These are phyloP conservation scores for Wickerhamomyces queroliae DNA, from an alignment of 805 yeast genomes.

Conservation along the genomic window DNA sequence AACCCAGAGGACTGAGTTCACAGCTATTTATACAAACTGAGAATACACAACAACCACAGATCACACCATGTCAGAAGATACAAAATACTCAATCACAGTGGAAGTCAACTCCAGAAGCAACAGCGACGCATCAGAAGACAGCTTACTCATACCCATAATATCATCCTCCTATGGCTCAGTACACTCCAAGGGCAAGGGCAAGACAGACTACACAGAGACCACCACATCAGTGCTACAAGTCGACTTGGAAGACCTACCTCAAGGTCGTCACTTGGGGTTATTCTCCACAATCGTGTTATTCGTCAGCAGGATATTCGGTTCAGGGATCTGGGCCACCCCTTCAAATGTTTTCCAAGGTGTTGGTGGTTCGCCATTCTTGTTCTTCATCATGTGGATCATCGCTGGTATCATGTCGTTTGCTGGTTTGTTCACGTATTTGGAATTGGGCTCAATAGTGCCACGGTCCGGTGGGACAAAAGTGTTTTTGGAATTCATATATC, in stretches of 20 bases:
- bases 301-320: slow-evolving; percentile 66
- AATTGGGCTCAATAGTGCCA: slow-evolving; percentile 66
- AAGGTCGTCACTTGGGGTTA: slow-evolving; percentile 69
- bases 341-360: slow-evolving; percentile 59
- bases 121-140: slow-evolving; percentile 14
- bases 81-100: slow-evolving; percentile 10
- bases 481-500: slow-evolving; percentile 62
- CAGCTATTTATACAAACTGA: not conserved
- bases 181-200: too few relatives aligned
- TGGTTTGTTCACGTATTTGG: slow-evolving; percentile 62
- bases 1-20: not conserved
- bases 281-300: slow-evolving; percentile 61
- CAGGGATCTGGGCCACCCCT: slow-evolving; percentile 74
- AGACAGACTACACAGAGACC: not conserved
- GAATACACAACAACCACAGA: not conserved
- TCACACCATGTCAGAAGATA: not conserved
- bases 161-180: slow-evolving; percentile 4
- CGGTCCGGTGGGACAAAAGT: slow-evolving; percentile 74
- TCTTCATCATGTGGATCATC: slow-evolving; percentile 56
- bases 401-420: slow-evolving; percentile 60
- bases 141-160: slow-evolving; percentile 5
- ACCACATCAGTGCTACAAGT: not conserved
- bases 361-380: slow-evolving; percentile 61
- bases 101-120: slow-evolving; percentile 12
- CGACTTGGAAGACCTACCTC: slow-evolving; percentile 37